Percentiles rank a stretch among this genome's conserved stretches.
phyloP scores from a whole-genome alignment of 495 filamentous ascomycete species.

The Penicillium cosmopolitanum region DNA sequence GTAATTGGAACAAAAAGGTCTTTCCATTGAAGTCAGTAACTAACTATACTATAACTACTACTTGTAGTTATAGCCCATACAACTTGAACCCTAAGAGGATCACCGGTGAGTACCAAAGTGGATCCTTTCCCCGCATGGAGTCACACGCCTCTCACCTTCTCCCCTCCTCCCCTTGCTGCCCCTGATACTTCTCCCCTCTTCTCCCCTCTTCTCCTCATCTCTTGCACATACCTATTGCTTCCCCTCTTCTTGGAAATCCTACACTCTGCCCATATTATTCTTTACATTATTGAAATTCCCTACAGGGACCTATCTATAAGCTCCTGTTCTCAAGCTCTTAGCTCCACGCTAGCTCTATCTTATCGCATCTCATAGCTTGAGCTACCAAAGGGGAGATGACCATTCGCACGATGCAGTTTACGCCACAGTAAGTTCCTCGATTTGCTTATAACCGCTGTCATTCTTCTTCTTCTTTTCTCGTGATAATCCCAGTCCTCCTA shows the following conservation, averaged over 20 bases:
- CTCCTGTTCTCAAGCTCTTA: not conserved
- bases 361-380: slow-evolving; percentile 15
- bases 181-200: not conserved
- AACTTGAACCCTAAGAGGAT: not conserved
- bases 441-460: too few relatives aligned
- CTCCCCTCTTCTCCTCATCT: not conserved
- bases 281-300: not conserved
- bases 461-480: too few relatives aligned
- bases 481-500: too few relatives aligned
- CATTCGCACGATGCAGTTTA: slow-evolving; percentile 70
- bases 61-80: too few relatives aligned
- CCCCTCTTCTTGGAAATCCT: slow-evolving; percentile 1
- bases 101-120: slow-evolving; percentile 7
- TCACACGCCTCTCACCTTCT: slow-evolving; percentile 3
- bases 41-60: not conserved
- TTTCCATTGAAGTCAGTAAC: slow-evolving; percentile 5
- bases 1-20: slow-evolving; percentile 23
- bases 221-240: not conserved
- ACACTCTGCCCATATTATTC: not conserved
- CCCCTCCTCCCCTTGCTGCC: not conserved
- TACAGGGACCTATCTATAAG: not conserved
- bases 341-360: slow-evolving; percentile 14
- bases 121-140: slow-evolving; percentile 20
- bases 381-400: slow-evolving; percentile 53
- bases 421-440: slow-evolving; percentile 58